Conservation (phyloP, 225 moss, liverwort and hornwort species). For the Climacium dendroides region DNA sequence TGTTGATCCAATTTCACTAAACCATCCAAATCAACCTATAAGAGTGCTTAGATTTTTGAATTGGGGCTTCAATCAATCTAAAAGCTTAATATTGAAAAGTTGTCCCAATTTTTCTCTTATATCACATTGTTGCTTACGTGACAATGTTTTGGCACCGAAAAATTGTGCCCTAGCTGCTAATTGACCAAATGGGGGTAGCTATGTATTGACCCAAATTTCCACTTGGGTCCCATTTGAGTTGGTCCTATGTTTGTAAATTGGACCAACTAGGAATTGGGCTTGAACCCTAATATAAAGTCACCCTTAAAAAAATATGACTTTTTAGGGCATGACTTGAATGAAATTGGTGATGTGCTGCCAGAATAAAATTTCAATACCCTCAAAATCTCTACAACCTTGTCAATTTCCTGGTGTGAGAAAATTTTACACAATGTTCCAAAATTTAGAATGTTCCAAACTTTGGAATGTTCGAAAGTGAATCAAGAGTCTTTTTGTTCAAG, state of each 20-base stretch:
- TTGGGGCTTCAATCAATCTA: background rate
- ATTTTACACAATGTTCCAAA: too few species aligned
- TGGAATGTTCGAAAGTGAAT: background rate
- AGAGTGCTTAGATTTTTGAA: background rate
- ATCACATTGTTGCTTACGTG: background rate
- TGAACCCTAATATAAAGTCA: background rate
- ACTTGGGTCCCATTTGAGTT: background rate
- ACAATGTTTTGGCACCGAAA: fast-evolving
- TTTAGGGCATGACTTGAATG: fast-evolving
- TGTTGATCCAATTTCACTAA: fast-evolving
- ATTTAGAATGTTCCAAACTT: background rate
- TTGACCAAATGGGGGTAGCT: too few species aligned
- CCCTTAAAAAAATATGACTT: fast-evolving
- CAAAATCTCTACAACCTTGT: background rate
- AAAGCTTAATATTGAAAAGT: background rate
- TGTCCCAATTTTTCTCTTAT: background rate
- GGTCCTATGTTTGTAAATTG: background rate
- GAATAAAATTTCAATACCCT: background rate
- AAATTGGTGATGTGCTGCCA: fast-evolving
- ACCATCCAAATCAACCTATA: background rate
- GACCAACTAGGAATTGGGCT: too few species aligned
- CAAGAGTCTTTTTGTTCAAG: background rate
- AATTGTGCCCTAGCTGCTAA: background rate
- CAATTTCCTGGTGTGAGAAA: background rate
- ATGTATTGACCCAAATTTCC: fast-evolving